Evolutionary conservation across 257 asterid genomes (phyloP).

Genomic region (Sherardia arvensis): DNA sequence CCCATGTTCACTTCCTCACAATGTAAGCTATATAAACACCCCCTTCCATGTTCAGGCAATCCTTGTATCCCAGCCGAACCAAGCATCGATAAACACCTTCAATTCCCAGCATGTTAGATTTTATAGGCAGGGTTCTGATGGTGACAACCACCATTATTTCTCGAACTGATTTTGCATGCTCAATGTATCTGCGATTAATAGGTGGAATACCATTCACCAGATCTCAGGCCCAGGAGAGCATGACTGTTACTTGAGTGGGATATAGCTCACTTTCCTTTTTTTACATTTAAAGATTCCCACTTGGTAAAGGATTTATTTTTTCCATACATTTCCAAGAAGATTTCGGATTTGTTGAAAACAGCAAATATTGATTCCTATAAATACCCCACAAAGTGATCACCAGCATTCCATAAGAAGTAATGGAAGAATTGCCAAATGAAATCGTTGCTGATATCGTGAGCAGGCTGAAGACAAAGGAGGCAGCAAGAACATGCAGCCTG

Average conservation of each 20-base stretch:
- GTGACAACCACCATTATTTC: constrained; percentile 50
- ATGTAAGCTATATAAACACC: constrained; percentile 27
- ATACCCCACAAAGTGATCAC: too few relatives aligned
- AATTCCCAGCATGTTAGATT: constrained; percentile 27
- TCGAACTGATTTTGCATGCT: constrained; percentile 36
- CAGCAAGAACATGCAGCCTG: background rate
- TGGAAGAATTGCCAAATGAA: too few relatives aligned
- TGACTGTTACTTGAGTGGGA: too few relatives aligned
- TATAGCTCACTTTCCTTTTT: background rate
- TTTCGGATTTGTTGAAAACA: background rate
- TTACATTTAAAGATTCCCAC: too few relatives aligned
- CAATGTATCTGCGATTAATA: constrained; percentile 47
- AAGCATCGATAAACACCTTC: constrained; percentile 47
- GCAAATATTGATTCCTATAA: background rate
- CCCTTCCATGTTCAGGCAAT: constrained; percentile 30
- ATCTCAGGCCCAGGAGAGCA: constrained; percentile 60
- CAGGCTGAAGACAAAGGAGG: background rate
- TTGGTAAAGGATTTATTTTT: too few relatives aligned
- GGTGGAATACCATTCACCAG: constrained; percentile 58
- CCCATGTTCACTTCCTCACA: too few relatives aligned
- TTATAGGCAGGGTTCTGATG: constrained; percentile 39
- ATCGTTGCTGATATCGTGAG: too few relatives aligned
- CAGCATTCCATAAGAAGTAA: background rate
- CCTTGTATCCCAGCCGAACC: constrained; percentile 56
- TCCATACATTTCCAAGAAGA: background rate